Base-by-base conservation (phyloP, 2,329 filamentous ascomycete genomes). In the Reticulascus tulasneorum region DNA sequence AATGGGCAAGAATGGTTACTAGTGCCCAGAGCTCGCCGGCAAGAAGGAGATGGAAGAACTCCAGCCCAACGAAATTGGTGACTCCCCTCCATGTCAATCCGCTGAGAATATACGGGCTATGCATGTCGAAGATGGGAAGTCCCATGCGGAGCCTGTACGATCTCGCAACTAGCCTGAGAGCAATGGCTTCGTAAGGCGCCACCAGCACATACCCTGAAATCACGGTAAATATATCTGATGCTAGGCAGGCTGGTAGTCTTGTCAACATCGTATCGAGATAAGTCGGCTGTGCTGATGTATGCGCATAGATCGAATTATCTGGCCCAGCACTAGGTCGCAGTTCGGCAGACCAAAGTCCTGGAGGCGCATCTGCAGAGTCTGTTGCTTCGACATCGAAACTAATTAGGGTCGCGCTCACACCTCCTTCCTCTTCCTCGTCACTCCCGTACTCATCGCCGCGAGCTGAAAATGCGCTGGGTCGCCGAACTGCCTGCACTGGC, bases 331-430 rank as follows among this genome's bases (percentile, higher is more conserved):
- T 78, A 4, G 75, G 73, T 1, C 75, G 67, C 13, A 79, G 53
- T 48, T 80, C 76, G 10, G 76, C 75, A 5, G 72, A 75, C 76
- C 76, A 80, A 2, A 74, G 52, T 11, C 72, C 75, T 2, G 69
- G 59, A 2, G 69, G 69, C 4, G 65, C 63, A 30, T 75, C 71
- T 4, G 62, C 66, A 1, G 71, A 61, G 29, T 78, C 75, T 4
- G 67, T 71, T 1, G 75, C 70, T 44, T 80, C 76, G 19, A 79
- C 74, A 37, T 80, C 76, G 37, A 80, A 79, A 45, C 73, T 78
- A 33, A 80, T 78, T 6, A 79, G 56, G 0, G 75, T 77, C 2
- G 74, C 69, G 36, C 68, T 75, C 17, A 78, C 59, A 30, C 69
- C 64, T 30, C 76, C 75, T 11, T 70, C 61, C 12, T 75, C 75